Percentiles rank a stretch among this genome's conserved stretches.
Conservation (phyloP, 192 early-diverging fungal genomes). For the Dissophora globulifera region DNA sequence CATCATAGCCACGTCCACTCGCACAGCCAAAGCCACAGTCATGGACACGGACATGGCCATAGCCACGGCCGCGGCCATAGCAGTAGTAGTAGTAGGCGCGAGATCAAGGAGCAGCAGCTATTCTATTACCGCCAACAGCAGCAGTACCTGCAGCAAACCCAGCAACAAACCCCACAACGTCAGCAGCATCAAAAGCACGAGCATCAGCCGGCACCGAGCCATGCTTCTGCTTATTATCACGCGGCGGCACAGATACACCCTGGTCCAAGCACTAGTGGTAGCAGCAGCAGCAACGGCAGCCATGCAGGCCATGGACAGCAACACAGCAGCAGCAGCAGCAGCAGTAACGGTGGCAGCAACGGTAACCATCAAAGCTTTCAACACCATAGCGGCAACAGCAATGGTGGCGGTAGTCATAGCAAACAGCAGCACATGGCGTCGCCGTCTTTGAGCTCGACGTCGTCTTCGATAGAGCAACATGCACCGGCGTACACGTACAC, state of each 20-base stretch:
- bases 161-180: no score
- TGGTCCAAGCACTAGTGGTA: not conserved
- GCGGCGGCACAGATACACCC: slow-evolving; percentile 18
- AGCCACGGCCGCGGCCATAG: no score
- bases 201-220: slow-evolving; percentile 12
- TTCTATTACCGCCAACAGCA: slow-evolving; percentile 44
- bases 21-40: no score
- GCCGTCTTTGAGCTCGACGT: slow-evolving; percentile 15
- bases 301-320: slow-evolving; percentile 4
- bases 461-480: slow-evolving; percentile 16
- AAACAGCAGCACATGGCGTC: slow-evolving; percentile 10
- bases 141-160: slow-evolving; percentile 41
- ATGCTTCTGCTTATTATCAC: slow-evolving; percentile 12
- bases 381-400: not conserved
- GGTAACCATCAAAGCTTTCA: not conserved
- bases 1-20: no score
- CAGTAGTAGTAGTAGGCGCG: no score
- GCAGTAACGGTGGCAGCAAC: not conserved
- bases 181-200: slow-evolving; percentile 23
- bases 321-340: not conserved
- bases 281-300: slow-evolving; percentile 2
- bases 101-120: no score
- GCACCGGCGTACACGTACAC: slow-evolving; percentile 30
- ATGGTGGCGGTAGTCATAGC: slow-evolving; percentile 4
- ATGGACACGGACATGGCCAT: no score